phyloP scores from a whole-genome alignment of 768 basidiomycete genomes.

The Lentinus brumalis region DNA sequence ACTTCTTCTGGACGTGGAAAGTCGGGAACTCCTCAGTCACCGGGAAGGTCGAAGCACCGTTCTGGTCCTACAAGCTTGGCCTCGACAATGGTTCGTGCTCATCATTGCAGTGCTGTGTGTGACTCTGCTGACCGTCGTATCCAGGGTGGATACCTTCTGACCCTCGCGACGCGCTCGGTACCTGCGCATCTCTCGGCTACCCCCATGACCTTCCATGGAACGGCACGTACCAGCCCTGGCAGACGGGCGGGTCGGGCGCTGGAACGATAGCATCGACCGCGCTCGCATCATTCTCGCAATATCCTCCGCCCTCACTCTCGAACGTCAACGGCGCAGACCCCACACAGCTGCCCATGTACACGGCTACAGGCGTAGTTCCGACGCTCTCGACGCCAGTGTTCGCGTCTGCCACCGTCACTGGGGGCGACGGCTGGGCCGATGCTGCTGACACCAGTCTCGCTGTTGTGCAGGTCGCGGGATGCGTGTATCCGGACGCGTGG shows the following conservation, averaged over 20 bases:
- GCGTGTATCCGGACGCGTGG: constrained; percentile 66
- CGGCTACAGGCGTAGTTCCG: constrained; percentile 53
- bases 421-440: constrained; percentile 60
- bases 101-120: no score
- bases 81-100: constrained; percentile 44
- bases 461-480: constrained; percentile 62
- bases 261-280: constrained; percentile 46
- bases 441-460: constrained; percentile 47
- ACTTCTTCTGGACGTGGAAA: constrained; percentile 83
- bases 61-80: constrained; percentile 72
- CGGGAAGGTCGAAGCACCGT: constrained; percentile 49
- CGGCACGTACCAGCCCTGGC: constrained; percentile 57
- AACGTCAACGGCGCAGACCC: constrained; percentile 42
- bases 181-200: constrained; percentile 56
- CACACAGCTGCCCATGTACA: constrained; percentile 58
- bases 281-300: constrained; percentile 42
- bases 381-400: constrained; percentile 58
- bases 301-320: constrained; percentile 53
- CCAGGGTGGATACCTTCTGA: constrained; percentile 74
- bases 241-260: constrained; percentile 64
- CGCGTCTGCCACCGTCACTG: constrained; percentile 39
- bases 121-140: no score
- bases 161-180: constrained; percentile 66
- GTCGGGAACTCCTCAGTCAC: constrained; percentile 56
- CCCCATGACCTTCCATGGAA: constrained; percentile 45